Evolutionary conservation across 2,329 filamentous ascomycete species (phyloP).

Genomic region (Triangularia verruculosa): DNA sequence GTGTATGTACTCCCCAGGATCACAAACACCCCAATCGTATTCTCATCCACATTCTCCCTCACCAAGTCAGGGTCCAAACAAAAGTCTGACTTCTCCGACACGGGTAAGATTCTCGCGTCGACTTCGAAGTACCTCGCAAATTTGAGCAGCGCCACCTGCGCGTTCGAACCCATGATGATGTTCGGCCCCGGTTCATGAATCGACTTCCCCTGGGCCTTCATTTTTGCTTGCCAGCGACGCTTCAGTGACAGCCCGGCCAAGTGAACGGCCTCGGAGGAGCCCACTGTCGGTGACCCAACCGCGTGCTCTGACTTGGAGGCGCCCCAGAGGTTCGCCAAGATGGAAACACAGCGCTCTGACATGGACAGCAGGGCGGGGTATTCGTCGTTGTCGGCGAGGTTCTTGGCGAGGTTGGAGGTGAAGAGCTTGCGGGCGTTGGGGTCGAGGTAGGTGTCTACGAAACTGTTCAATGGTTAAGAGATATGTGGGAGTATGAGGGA

Average conservation of each 20-base stretch:
- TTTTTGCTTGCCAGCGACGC: constrained; percentile 66
- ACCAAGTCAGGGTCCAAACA: constrained; percentile 65
- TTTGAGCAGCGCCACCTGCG: constrained; percentile 70
- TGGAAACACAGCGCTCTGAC: constrained; percentile 75
- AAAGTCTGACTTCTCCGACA: constrained; percentile 72
- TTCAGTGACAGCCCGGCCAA: constrained; percentile 72
- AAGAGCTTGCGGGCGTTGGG: constrained; percentile 49
- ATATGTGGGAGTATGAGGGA: neutral
- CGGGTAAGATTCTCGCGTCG: constrained; percentile 65
- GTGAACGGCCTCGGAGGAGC: constrained; percentile 69
- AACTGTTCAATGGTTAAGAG: constrained; percentile 43
- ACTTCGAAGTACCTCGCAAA: constrained; percentile 79
- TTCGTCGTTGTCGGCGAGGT: constrained; percentile 30
- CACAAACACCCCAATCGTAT: constrained; percentile 73
- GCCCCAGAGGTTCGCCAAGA: too few relatives aligned
- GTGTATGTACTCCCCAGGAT: constrained; percentile 72
- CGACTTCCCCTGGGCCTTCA: constrained; percentile 59
- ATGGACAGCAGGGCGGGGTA: constrained; percentile 40
- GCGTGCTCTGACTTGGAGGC: too few relatives aligned
- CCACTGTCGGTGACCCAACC: constrained; percentile 67
- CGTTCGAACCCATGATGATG: constrained; percentile 72
- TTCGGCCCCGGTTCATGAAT: constrained; percentile 58
- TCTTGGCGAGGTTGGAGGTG: neutral
- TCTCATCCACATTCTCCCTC: constrained; percentile 67
- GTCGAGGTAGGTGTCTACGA: constrained; percentile 72